Conservation (phyloP, 345 rosid genomes). For the Iberis pinnata region DNA sequence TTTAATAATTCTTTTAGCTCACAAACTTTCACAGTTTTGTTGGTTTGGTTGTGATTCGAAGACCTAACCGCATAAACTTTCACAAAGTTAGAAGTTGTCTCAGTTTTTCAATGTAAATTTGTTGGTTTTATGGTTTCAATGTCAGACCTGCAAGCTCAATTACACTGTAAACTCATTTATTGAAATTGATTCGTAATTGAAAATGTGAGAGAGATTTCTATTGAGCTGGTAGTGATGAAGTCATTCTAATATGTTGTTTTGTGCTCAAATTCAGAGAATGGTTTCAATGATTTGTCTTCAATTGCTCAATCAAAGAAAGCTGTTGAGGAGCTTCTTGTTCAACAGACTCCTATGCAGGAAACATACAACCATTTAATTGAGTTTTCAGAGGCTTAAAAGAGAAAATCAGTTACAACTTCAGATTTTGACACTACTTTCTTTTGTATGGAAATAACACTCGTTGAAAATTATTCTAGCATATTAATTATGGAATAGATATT, state of each 20-base stretch:
- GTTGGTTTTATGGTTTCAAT: too few species aligned
- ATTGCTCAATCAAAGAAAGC: constrained; percentile 75
- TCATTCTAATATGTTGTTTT: too few species aligned
- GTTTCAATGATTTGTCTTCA: constrained; percentile 40
- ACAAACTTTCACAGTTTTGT: too few species aligned
- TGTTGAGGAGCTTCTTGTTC: constrained; percentile 66
- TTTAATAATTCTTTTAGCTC: too few species aligned
- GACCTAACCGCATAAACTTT: too few species aligned
- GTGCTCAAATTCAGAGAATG: constrained; percentile 41
- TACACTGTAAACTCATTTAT: constrained; percentile 33
- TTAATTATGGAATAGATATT: not conserved
- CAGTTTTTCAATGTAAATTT: too few species aligned
- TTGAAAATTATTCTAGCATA: not conserved
- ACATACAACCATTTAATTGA: constrained; percentile 84
- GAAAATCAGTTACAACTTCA: too few species aligned
- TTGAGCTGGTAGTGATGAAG: not conserved
- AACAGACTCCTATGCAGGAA: constrained; percentile 67
- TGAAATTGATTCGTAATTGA: not conserved
- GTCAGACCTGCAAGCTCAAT: constrained; percentile 49
- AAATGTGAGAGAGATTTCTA: not conserved
- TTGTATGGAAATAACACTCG: not conserved
- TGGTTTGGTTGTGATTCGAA: too few species aligned
- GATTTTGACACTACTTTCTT: too few species aligned
- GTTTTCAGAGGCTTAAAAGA: too few species aligned
- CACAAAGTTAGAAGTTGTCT: too few species aligned